Conservation (phyloP, 1,284 basidiomycete species). For the Agroathelia rolfsii region DNA sequence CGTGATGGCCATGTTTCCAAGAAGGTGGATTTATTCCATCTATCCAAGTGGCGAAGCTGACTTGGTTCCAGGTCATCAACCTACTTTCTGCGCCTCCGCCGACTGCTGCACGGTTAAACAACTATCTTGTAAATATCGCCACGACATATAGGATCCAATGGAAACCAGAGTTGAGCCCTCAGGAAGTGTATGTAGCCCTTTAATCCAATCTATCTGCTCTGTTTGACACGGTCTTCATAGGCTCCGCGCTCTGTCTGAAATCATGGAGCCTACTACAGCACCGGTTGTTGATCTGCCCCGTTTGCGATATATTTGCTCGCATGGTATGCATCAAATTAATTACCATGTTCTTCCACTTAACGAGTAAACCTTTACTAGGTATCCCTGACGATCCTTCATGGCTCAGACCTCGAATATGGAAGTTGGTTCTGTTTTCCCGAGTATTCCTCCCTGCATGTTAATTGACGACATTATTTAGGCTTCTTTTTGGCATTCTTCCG, state of each 20-base stretch:
- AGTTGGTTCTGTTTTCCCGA: slow-evolving; percentile 31
- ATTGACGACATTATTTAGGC: slow-evolving; percentile 24
- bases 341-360: no score
- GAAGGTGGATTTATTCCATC: slow-evolving; percentile 30
- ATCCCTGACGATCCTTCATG: slow-evolving; percentile 62
- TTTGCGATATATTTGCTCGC: slow-evolving; percentile 44
- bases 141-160: slow-evolving; percentile 46
- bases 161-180: slow-evolving; percentile 47
- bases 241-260: slow-evolving; percentile 43
- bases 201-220: slow-evolving; percentile 6
- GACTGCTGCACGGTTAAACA: slow-evolving; percentile 44
- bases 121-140: slow-evolving; percentile 45
- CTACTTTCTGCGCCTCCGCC: slow-evolving; percentile 42
- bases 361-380: no score
- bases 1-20: slow-evolving; percentile 45
- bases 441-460: slow-evolving; percentile 5
- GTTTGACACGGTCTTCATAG: slow-evolving; percentile 26
- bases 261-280: slow-evolving; percentile 39
- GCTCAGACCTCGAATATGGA: slow-evolving; percentile 67
- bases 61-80: slow-evolving; percentile 34
- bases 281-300: slow-evolving; percentile 47
- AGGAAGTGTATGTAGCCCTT: slow-evolving; percentile 45
- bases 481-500: slow-evolving; percentile 55
- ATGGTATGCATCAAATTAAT: slow-evolving; percentile 35
- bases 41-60: slow-evolving; percentile 8